Base-by-base conservation (phyloP, 768 basidiomycete species). In the Mycena alexandri region DNA sequence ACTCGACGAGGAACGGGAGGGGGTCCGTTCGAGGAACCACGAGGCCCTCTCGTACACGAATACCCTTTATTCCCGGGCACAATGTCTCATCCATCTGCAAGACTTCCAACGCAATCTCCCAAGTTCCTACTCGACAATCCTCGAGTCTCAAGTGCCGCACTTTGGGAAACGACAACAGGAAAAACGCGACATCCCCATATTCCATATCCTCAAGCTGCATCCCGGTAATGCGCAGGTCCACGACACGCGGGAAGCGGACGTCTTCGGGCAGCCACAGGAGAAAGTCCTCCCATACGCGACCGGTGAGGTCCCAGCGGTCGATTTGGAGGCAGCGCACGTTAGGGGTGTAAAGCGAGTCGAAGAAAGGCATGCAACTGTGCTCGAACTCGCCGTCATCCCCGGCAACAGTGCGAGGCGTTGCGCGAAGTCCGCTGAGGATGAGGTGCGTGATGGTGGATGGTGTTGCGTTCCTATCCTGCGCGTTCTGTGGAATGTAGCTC, bases 291-390 rank as follows among this genome's bases (percentile, higher is more conserved):
- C 66, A 68, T 2, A 19, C 50, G 21, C 67, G 67, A 19, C 61
- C 21, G 1, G 2, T 2, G 42, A 48, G 56, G 38, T 63, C 56
- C 61, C 61, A 63, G n/a, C 38, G 43, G 42, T 58, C 67, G 43
- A 68, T 58, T 8, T 58, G n/a, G 50, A 68, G 56, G 29, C 42
- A 63, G 21, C 47, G 53, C 33, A 58, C 34, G 44, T 3, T 16
- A 7, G 67, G 55, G 9, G 57, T 63, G n/a, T 59, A 46, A 12
- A 68, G 67, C 43, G 61, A 42, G 34, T 63, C 61, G 67, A 68
- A 68, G 61, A 68, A 68, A 24, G 55, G 25, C 21, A 14, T 12
- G 61, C 61, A 68, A 44, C 7, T 16, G 36, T 59, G 25, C 44
- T 68, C 67, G 34, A n/a, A 12, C 10, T 3, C 10, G 13, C 50